Conservation (phyloP, 169 alveolate species). For the Miamiensis avidus region DNA sequence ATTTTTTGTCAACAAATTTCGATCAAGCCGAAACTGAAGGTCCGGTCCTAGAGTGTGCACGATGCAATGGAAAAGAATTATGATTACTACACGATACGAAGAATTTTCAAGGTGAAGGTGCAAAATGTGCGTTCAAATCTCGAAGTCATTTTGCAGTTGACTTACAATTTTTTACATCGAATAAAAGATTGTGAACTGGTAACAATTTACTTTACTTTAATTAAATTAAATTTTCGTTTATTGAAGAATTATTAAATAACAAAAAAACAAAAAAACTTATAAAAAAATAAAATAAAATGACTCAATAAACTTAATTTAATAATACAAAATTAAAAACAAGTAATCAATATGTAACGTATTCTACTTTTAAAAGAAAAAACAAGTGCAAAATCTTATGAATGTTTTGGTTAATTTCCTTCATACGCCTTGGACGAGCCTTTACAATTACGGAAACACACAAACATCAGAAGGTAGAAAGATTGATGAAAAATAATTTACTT, state of each 20-base stretch:
- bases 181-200: neutral
- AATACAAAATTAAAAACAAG: too few relatives aligned
- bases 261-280: neutral
- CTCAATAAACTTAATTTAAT: too few relatives aligned
- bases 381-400: neutral
- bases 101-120: neutral
- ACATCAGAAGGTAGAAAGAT: neutral
- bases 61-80: neutral
- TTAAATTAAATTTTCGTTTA: neutral
- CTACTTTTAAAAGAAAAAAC: neutral
- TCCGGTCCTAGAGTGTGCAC: neutral
- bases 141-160: neutral
- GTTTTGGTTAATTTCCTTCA: neutral
- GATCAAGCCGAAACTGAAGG: too few relatives aligned
- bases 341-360: too few relatives aligned
- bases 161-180: neutral
- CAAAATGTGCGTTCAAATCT: neutral
- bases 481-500: too few relatives aligned
- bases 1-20: too few relatives aligned
- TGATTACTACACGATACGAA: neutral
- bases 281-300: too few relatives aligned
- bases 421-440: neutral
- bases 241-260: too few relatives aligned
- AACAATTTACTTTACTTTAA: too few relatives aligned
- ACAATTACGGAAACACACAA: neutral